Evolutionary conservation across 768 basidiomycete species (phyloP).

Genomic region (Pleurotus salmoneostramineus): DNA sequence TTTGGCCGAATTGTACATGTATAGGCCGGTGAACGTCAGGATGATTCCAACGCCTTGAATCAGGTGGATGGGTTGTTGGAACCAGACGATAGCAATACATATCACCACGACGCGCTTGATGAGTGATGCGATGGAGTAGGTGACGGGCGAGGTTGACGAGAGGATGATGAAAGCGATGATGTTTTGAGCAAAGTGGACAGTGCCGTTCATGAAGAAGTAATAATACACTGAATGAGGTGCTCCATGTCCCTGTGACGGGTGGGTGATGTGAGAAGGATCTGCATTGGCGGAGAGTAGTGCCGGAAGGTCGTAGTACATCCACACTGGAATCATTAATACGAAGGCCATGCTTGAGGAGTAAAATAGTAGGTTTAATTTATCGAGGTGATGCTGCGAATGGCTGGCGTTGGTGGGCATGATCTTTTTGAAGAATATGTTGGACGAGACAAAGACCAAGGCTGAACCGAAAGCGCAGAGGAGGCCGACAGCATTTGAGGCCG

Average conservation of each 20-base stretch:
- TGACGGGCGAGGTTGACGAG: conserved; percentile 94
- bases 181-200: conserved; percentile 95
- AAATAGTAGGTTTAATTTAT: conserved; percentile 94
- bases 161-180: conserved; percentile 97
- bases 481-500: conserved; percentile 80
- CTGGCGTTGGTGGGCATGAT: conserved; percentile 69
- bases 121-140: conserved; percentile 97
- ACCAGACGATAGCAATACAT: conserved; percentile 97
- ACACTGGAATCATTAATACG: conserved; percentile 92
- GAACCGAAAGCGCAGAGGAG: conserved; percentile 96
- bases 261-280: conserved; percentile 36
- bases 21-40: conserved; percentile 86
- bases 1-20: conserved; percentile 96
- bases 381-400: conserved; percentile 65
- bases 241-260: conserved; percentile 41
- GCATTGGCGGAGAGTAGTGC: conserved; percentile 47
- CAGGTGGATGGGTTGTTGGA: conserved; percentile 79
- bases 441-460: conserved; percentile 93
- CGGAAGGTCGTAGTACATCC: conserved; percentile 86
- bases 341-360: conserved; percentile 96
- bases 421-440: conserved; percentile 99
- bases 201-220: conserved; percentile 91
- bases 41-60: conserved; percentile 88
- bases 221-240: conserved; percentile 63
- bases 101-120: conserved; percentile 98